Base-by-base conservation (phyloP, 2,329 filamentous ascomycete species). In the Harringtonia lauricola region DNA sequence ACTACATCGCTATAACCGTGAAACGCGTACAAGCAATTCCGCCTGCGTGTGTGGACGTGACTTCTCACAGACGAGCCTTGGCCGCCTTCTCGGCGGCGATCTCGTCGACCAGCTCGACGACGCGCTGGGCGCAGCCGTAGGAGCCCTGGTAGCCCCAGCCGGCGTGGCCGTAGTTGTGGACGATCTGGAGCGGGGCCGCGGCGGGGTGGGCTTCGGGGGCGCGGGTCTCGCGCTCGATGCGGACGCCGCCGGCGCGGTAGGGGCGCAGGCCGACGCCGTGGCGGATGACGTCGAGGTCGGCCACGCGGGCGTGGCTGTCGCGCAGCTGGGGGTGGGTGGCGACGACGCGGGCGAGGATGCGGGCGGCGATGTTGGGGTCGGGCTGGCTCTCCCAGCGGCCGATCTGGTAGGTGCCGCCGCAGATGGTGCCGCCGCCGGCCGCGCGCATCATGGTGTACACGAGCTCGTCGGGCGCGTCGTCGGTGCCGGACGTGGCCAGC, bases 241-340 rank as follows among this genome's bases (percentile, higher is more conserved):
- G 72, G 18, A 86, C 78, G 0, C 88, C 88, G 2, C 74, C 81
- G 44, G 77, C 71, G 41, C 89, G 70, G 57, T 81, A 76, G 6
- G 89, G 89, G 46, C 89, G 71, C 54, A 95, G 56, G 0, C 89
- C 89, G 14, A 94, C 88, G 4, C 79, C 83, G 58, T 95, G 88
- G 17, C 87, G 71, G 41, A 95, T 71, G 18, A 95, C 70, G 57
- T 81, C 79, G 49, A 95, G 60, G 18, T 73, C 81, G 57, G 86
- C 76, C 57, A 86, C 76, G 22, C 89, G 74, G 1, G 86, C 83
- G 60, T 80, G 71, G 3, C 83, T 76, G 21, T 38, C 44, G 13
- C 55, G 76, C 49, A 90, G 65, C 44, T 71, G 66, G 0, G 86
- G 86, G 55, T 77, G 76, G 26, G 78, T 60, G 28, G 76, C 72